Base-by-base conservation (phyloP, 225 moss, liverwort and hornwort genomes). In the Polytrichum commune region DNA sequence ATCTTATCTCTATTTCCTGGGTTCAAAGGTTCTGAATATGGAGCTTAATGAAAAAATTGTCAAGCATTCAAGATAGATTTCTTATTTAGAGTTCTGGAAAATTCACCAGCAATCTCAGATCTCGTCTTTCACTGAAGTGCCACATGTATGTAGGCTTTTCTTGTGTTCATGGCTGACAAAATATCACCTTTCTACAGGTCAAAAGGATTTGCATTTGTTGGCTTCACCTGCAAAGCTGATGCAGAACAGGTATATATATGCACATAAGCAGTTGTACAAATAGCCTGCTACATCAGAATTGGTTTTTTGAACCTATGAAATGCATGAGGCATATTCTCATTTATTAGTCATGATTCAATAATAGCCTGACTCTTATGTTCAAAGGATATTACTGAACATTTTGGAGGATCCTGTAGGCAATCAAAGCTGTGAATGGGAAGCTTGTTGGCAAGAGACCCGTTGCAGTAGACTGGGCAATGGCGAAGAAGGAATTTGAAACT, bases 381-480 rank as follows among this genome's bases (percentile, higher is more conserved):
- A 7, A 46, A 16, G 46, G 13, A 46, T 46, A 13, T 46, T 26
- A 61, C n/a, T 61, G 22, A 61, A 61, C 60, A 23, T 61, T 61
- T 61, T 20, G 24, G 24, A 23, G 58, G 58, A 27, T 72, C 33
- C 54, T 79, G 70, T 74, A 97, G 97, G 98, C 88, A 29, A 93
- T 98, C 33, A 87, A 83, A 79, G 76, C 76, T 69, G 87, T 93
- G 62, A 98, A 98, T 75, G 93, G 95, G 60, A 90, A 78, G 58
- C 32, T 80, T 57, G 82, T 98, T 72, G 88, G 91, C 29, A 95
- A 91, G 82, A 91, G 98, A 71, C 95, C 95, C 53, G 77, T 98
- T 63, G 91, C 95, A 8, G 98, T 98, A 30, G 95, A 95, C 79
- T 98, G 95, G 98, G 91, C 98, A 53, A 80, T 98, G 69, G 97